Percentiles rank a stretch among this genome's conserved stretches.
Evolutionary conservation across 768 basidiomycete species (phyloP).

Genomic region (Termitomyces sp.): DNA sequence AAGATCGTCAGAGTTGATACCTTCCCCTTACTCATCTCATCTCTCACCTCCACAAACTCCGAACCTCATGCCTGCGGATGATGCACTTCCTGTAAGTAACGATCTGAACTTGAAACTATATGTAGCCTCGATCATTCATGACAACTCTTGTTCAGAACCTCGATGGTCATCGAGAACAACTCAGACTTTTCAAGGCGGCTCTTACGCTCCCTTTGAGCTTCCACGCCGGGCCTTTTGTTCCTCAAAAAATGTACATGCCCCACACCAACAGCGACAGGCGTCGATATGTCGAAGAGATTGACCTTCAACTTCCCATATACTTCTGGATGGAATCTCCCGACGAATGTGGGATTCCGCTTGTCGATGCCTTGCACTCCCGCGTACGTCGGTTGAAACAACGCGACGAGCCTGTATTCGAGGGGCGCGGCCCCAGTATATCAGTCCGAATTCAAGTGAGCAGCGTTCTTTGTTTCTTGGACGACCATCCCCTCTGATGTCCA

Average conservation of each 20-base stretch:
- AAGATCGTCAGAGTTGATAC: slow-evolving; percentile 7
- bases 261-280: slow-evolving; percentile 74
- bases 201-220: slow-evolving; percentile 30
- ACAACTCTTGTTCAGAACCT: slow-evolving; percentile 18
- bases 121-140: background rate
- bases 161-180: slow-evolving; percentile 43
- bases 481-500: slow-evolving; percentile 8
- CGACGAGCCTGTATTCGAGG: slow-evolving; percentile 65
- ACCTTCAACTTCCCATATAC: slow-evolving; percentile 60
- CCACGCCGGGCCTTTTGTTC: slow-evolving; percentile 50
- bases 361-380: slow-evolving; percentile 60
- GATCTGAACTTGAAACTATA: background rate
- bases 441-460: slow-evolving; percentile 69
- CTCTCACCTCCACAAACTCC: slow-evolving; percentile 11
- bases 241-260: slow-evolving; percentile 71
- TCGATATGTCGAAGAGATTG: slow-evolving; percentile 71
- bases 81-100: background rate
- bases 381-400: slow-evolving; percentile 52
- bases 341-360: slow-evolving; percentile 59
- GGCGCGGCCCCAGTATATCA: slow-evolving; percentile 77
- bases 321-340: slow-evolving; percentile 52
- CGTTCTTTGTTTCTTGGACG: background rate
- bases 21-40: slow-evolving; percentile 9
- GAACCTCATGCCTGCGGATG: background rate
- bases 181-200: slow-evolving; percentile 41